Conservation (phyloP, 2,329 filamentous ascomycete genomes). For the Aspergillus calidoustus region DNA sequence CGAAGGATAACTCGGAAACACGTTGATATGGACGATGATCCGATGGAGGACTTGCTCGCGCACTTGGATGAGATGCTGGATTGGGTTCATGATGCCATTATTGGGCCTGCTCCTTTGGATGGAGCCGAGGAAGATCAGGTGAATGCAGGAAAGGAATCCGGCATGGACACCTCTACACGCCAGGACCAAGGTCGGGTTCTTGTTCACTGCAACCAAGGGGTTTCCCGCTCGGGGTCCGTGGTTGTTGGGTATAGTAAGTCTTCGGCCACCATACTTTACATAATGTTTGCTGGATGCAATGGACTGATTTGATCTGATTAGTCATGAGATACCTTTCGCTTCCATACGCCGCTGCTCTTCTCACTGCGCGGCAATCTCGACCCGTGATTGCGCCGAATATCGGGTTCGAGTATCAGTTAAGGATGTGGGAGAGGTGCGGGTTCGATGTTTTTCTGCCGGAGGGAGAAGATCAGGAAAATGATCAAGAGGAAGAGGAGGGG, state of each 20-base stretch:
- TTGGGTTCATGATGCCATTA: slow-evolving; percentile 5
- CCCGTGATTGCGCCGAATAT: slow-evolving; percentile 9
- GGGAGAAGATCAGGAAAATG: not conserved
- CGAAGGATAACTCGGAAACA: not conserved
- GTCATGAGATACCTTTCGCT: slow-evolving; percentile 6
- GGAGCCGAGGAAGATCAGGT: not conserved
- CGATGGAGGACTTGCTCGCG: slow-evolving; percentile 6
- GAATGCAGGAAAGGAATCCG: not conserved
- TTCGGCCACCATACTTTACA: not conserved
- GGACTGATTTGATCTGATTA: not conserved
- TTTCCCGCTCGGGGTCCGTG: slow-evolving; percentile 12
- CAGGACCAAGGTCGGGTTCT: not conserved
- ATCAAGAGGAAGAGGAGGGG: not conserved
- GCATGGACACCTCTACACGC: not conserved
- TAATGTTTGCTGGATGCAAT: not conserved
- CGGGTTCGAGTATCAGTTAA: slow-evolving; percentile 12
- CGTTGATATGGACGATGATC: slow-evolving; percentile 8
- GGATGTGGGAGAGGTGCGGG: slow-evolving; percentile 4
- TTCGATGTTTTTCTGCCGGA: not conserved
- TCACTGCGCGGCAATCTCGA: not conserved
- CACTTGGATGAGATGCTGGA: not conserved
- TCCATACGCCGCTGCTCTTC: not conserved
- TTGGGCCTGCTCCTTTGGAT: not conserved
- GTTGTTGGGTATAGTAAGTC: slow-evolving; percentile 13
- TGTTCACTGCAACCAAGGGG: slow-evolving; percentile 12